phyloP scores from a whole-genome alignment of 768 basidiomycete species.

The Suillus ampliporus region DNA sequence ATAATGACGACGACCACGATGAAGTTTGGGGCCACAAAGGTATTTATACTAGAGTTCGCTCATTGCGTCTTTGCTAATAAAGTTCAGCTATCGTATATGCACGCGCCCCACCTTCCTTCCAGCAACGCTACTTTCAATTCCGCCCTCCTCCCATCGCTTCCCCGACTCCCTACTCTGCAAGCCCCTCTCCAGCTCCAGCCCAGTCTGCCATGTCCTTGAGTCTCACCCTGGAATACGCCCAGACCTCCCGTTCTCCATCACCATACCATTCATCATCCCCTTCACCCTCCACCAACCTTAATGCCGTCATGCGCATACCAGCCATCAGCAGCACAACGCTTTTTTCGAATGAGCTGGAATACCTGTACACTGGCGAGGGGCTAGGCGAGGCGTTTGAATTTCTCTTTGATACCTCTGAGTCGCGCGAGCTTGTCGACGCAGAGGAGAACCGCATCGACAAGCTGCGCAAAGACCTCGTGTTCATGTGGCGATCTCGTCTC shows the following conservation, averaged over 20 bases:
- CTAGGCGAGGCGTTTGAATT: slow-evolving; percentile 89
- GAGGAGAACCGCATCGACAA: slow-evolving; percentile 75
- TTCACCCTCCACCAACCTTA: slow-evolving; percentile 50
- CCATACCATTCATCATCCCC: slow-evolving; percentile 50
- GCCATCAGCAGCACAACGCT: slow-evolving; percentile 77
- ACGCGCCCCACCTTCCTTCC: slow-evolving; percentile 91
- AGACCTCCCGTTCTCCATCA: slow-evolving; percentile 49
- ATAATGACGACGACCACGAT: slow-evolving; percentile 53
- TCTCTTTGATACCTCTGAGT: slow-evolving; percentile 69
- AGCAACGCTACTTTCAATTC: slow-evolving; percentile 86
- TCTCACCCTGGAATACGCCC: slow-evolving; percentile 48
- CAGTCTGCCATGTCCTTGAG: slow-evolving; percentile 68
- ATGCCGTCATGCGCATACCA: slow-evolving; percentile 62
- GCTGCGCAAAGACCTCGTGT: slow-evolving; percentile 90
- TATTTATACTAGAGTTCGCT: slow-evolving; percentile 39
- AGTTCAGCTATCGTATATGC: slow-evolving; percentile 88
- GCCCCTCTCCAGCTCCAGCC: slow-evolving; percentile 56
- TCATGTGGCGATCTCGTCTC: slow-evolving; percentile 95
- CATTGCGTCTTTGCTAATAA: slow-evolving; percentile 7
- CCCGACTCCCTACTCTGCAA: slow-evolving; percentile 53
- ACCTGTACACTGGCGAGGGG: slow-evolving; percentile 91
- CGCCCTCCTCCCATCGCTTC: slow-evolving; percentile 60
- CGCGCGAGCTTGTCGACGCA: slow-evolving; percentile 48
- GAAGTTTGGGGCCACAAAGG: slow-evolving; percentile 96
- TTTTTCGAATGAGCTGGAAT: slow-evolving; percentile 91